Conservation (phyloP, 768 basidiomycete species). For the Pisolithus marmoratus region DNA sequence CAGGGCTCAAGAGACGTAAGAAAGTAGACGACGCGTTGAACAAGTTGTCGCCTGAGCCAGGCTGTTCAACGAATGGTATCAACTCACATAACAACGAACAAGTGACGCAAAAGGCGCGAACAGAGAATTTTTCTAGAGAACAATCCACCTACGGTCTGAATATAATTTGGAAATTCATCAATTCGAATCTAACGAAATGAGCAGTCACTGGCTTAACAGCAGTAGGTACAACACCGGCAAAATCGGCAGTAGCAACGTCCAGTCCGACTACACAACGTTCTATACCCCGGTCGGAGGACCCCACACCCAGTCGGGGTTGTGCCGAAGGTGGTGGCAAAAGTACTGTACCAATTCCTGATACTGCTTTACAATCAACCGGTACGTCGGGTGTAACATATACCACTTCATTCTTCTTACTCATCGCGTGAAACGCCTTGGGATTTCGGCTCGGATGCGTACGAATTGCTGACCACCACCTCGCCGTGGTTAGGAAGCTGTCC, state of each 20-base stretch:
- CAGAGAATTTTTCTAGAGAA: not conserved
- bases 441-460: not conserved
- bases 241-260: not conserved
- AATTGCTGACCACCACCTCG: not conserved
- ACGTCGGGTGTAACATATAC: not conserved
- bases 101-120: not conserved
- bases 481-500: not conserved
- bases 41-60: not conserved
- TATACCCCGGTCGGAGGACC: not conserved
- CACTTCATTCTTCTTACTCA: not conserved
- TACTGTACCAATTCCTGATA: not conserved
- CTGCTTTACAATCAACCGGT: not conserved
- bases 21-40: constrained; percentile 23
- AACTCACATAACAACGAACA: not conserved
- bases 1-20: constrained; percentile 40
- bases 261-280: not conserved
- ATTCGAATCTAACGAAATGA: not conserved
- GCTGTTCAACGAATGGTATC: too few species aligned
- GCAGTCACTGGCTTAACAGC: not conserved
- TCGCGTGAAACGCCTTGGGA: not conserved
- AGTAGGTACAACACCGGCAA: not conserved
- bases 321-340: not conserved
- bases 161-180: not conserved
- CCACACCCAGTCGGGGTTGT: not conserved
- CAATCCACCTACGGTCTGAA: constrained; percentile 10